A percentile compares a stretch with the other conserved stretches of the same genome.
Conservation (phyloP, 768 basidiomycete genomes). For the Russula abietina region DNA sequence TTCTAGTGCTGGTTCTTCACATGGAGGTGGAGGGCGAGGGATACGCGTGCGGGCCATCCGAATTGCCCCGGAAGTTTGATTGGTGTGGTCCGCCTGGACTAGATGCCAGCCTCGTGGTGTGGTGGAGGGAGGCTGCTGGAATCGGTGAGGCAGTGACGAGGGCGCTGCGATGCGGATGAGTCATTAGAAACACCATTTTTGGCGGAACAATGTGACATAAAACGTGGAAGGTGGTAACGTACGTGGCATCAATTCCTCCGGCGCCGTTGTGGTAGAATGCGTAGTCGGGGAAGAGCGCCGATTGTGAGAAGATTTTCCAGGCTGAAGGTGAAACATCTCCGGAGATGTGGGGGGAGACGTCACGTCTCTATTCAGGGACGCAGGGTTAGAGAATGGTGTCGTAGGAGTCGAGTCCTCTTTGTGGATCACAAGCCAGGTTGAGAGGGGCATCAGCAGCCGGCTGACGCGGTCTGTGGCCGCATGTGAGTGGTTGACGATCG, state of each 20-base stretch:
- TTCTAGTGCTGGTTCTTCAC: not conserved
- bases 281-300: not conserved
- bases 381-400: conserved; percentile 3
- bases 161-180: conserved; percentile 18
- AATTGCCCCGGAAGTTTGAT: conserved; percentile 7
- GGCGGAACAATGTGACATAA: not conserved
- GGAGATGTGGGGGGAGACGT: not conserved
- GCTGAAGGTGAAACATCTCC: not conserved
- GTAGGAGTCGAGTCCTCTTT: conserved; percentile 8
- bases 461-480: conserved; percentile 18
- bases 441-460: conserved; percentile 23
- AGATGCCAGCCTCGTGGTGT: conserved; percentile 18
- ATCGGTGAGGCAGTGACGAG: conserved; percentile 21
- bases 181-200: conserved; percentile 5
- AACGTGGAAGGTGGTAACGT: conserved; percentile 5
- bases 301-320: not conserved
- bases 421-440: conserved; percentile 24
- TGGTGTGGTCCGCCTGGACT: conserved; percentile 10
- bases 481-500: conserved; percentile 3
- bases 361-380: not conserved
- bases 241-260: conserved; percentile 24
- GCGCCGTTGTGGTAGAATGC: conserved; percentile 10
- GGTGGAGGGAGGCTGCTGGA: conserved; percentile 18
- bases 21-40: conserved; percentile 9
- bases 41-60: conserved; percentile 23